Base-by-base conservation (phyloP, 805 yeast species). In the Candida pini region DNA sequence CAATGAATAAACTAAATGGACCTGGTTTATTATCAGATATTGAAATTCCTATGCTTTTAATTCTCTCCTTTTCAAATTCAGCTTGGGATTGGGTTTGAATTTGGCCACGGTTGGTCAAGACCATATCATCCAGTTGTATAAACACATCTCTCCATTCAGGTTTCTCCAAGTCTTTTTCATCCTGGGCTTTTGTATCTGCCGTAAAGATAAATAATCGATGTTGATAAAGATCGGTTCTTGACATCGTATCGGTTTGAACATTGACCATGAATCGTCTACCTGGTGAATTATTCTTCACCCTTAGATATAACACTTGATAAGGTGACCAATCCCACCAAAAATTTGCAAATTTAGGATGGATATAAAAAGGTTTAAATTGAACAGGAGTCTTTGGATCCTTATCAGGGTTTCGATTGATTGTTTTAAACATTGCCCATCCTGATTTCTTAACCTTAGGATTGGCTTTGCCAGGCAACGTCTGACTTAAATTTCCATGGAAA, bases 401-500 rank as follows among this genome's bases (percentile, higher is more conserved):
- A 33, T 53, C 47, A 26, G 49, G 69, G 43, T 68, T 66, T 54
- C 73, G 74, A 50, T 83, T 85, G 45, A 65, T 71, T 0, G 95
- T 85, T 42, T 94, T 70, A 60, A 82, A 84, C 94, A 86, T 84
- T 24, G 94, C 85, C 63, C 78, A 78, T 1, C 85, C 85, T 14
- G 81, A 71, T 40, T 77, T 65, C 13, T 72, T 68, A 16, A 83
- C 72, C 33, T 78, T 78, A 1, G 86, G 84, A 32, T 76, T 66
- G 34, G 71, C 67, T 15, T 68, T 44, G n/a, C n/a, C n/a, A 10
- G 85, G 92, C 23, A 82, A 69, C 44, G 81, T 84, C 40, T 80
- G 69, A 44, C 73, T 76, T 38, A 78, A 54, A 31, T 76, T 76
- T 5, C 95, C 95, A 53, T 75, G 76, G 60, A 85, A 81, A 39